Conservation (phyloP, 2,329 filamentous ascomycete genomes). For the Aureobasidium sp. region DNA sequence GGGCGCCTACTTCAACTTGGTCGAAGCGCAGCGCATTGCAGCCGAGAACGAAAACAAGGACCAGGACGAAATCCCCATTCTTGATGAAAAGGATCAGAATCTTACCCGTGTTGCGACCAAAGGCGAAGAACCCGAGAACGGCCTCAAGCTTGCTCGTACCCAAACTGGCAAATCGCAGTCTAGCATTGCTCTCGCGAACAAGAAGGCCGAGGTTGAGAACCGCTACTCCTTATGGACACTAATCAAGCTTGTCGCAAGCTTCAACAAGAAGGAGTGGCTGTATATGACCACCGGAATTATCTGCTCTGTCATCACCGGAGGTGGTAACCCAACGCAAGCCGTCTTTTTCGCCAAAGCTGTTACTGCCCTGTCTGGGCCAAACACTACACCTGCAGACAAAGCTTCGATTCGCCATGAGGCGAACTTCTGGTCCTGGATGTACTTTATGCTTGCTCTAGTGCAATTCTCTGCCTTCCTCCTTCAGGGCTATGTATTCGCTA, state of each 20-base stretch:
- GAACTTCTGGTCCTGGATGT: slow-evolving; percentile 87
- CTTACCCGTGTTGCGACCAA: slow-evolving; percentile 24
- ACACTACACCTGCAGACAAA: slow-evolving; percentile 40
- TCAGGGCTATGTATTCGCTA: slow-evolving; percentile 71
- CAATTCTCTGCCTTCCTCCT: slow-evolving; percentile 61
- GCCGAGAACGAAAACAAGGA: slow-evolving; percentile 53
- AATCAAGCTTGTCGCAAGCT: slow-evolving; percentile 70
- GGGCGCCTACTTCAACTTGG: slow-evolving; percentile 75
- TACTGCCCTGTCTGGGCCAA: slow-evolving; percentile 54
- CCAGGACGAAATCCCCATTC: slow-evolving; percentile 34
- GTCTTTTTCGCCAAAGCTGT: slow-evolving; percentile 90
- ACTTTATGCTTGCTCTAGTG: slow-evolving; percentile 71
- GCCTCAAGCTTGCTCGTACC: slow-evolving; percentile 46
- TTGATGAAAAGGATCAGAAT: slow-evolving; percentile 26
- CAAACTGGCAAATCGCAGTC: slow-evolving; percentile 54
- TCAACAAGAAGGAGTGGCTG: slow-evolving; percentile 67
- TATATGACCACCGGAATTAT: slow-evolving; percentile 67
- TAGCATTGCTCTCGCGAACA: slow-evolving; percentile 60
- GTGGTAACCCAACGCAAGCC: slow-evolving; percentile 65
- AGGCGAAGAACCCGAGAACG: slow-evolving; percentile 39
- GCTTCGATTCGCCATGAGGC: slow-evolving; percentile 53
- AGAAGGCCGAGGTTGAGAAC: slow-evolving; percentile 40
- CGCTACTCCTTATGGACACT: slow-evolving; percentile 65
- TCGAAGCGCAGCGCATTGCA: slow-evolving; percentile 79
- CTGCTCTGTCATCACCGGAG: slow-evolving; percentile 70